phyloP scores from a whole-genome alignment of 306 rosid species.

The Vigna radiata region DNA sequence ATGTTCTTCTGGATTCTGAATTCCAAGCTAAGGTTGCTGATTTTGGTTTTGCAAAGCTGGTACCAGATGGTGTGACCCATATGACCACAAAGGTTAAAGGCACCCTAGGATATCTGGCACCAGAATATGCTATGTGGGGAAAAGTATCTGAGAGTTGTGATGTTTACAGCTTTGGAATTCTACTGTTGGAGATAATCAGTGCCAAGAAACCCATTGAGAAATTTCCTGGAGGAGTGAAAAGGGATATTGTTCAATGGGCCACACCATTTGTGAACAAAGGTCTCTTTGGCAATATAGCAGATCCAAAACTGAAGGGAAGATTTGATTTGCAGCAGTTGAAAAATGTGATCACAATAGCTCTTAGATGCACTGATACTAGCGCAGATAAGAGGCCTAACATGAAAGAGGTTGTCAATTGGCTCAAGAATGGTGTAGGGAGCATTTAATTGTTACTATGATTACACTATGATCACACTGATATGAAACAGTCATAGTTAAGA shows the following conservation, averaged over 20 bases:
- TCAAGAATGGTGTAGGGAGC: slow-evolving; percentile 42
- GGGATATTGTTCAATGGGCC: slow-evolving; percentile 84
- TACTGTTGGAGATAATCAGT: slow-evolving; percentile 68
- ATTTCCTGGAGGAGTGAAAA: slow-evolving; percentile 75
- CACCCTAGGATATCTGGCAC: slow-evolving; percentile 83
- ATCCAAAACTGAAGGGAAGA: slow-evolving; percentile 66
- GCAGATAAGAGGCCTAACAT: slow-evolving; percentile 67
- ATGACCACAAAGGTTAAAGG: slow-evolving; percentile 83
- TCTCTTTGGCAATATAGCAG: slow-evolving; percentile 59
- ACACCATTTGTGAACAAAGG: slow-evolving; percentile 66
- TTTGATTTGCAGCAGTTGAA: slow-evolving; percentile 56
- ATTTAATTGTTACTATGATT: slow-evolving; percentile 30
- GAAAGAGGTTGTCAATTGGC: slow-evolving; percentile 68
- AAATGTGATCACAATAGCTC: slow-evolving; percentile 52
- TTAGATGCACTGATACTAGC: slow-evolving; percentile 60
- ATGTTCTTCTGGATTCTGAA: slow-evolving; percentile 66
- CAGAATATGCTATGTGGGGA: slow-evolving; percentile 93
- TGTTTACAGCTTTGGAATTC: slow-evolving; percentile 86
- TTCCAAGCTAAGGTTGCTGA: slow-evolving; percentile 83
- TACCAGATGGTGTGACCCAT: slow-evolving; percentile 75
- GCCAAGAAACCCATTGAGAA: slow-evolving; percentile 77
- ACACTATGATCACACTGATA: neutral
- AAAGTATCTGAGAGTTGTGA: slow-evolving; percentile 82
- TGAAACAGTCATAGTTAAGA: slow-evolving; percentile 28
- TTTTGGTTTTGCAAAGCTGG: slow-evolving; percentile 84